Conservation (phyloP, 2,329 filamentous ascomycete genomes). For the Xylariaceae sp. region DNA sequence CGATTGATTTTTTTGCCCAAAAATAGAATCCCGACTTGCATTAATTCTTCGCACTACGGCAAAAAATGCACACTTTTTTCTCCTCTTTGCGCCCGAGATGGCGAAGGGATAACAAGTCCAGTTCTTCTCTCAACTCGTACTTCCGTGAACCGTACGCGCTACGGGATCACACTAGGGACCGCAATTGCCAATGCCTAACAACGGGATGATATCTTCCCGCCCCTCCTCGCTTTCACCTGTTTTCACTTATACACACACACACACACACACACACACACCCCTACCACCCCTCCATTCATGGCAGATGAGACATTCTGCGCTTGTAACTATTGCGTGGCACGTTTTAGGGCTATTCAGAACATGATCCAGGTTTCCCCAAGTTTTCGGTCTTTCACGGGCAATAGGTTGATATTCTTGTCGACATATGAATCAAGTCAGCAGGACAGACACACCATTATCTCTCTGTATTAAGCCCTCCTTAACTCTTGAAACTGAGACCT, state of each 20-base stretch:
- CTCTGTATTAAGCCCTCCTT: neutral
- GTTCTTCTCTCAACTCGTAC: too few relatives aligned
- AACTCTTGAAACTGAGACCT: neutral
- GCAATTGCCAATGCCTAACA: too few relatives aligned
- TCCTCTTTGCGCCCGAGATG: too few relatives aligned
- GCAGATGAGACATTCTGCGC: slow-evolving; percentile 3
- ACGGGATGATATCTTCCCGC: neutral
- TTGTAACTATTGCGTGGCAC: slow-evolving; percentile 6
- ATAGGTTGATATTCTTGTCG: slow-evolving; percentile 16
- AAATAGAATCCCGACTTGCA: neutral
- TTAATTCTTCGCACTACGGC: too few relatives aligned
- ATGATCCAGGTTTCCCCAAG: slow-evolving; percentile 3
- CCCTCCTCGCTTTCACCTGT: neutral
- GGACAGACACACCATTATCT: neutral
- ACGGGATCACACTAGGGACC: too few relatives aligned
- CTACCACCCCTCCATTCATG: slow-evolving; percentile 1
- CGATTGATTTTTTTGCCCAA: neutral
- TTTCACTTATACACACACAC: too few relatives aligned
- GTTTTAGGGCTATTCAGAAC: slow-evolving; percentile 12
- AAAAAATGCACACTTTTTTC: too few relatives aligned
- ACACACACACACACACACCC: too few relatives aligned
- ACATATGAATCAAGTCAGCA: neutral
- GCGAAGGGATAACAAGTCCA: too few relatives aligned
- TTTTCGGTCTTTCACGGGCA: neutral
- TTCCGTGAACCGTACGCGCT: too few relatives aligned